Evolutionary conservation across 352 stramenopile genomes (phyloP).

Genomic region (Phytophthora citricola): DNA sequence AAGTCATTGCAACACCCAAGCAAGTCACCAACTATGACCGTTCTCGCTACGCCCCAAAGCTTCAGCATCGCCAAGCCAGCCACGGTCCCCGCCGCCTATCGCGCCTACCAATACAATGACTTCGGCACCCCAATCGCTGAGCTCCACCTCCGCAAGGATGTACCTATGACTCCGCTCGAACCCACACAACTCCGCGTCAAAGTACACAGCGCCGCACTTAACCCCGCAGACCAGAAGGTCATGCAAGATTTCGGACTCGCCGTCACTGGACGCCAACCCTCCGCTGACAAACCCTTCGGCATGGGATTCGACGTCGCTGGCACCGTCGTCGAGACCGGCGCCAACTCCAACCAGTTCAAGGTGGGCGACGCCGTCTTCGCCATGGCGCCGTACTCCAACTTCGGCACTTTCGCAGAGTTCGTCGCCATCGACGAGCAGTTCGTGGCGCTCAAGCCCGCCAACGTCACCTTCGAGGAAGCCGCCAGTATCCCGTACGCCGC

Average conservation of each 20-base stretch:
- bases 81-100: neutral
- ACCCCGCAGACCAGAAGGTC: conserved; percentile 69
- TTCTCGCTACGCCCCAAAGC: conserved; percentile 2
- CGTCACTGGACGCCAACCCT: conserved; percentile 28
- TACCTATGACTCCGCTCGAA: conserved; percentile 12
- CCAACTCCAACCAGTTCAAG: conserved; percentile 26
- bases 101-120: conserved; percentile 29
- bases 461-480: conserved; percentile 45
- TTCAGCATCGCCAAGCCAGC: conserved; percentile 1
- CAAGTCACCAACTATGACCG: conserved; percentile 12
- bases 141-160: conserved; percentile 18
- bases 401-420: conserved; percentile 46
- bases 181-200: conserved; percentile 56
- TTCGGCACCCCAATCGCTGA: conserved; percentile 17
- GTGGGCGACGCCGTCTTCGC: conserved; percentile 41
- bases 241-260: conserved; percentile 28
- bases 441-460: conserved; percentile 42
- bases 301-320: conserved; percentile 48
- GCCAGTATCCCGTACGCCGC: conserved; percentile 31
- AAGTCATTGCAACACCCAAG: conserved; percentile 8
- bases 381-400: conserved; percentile 6
- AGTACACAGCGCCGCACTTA: conserved; percentile 58
- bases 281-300: conserved; percentile 28
- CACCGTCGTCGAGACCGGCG: conserved; percentile 38
- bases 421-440: conserved; percentile 20